phyloP scores from a whole-genome alignment of 345 rosid species.

The Excoecaria agallocha region DNA sequence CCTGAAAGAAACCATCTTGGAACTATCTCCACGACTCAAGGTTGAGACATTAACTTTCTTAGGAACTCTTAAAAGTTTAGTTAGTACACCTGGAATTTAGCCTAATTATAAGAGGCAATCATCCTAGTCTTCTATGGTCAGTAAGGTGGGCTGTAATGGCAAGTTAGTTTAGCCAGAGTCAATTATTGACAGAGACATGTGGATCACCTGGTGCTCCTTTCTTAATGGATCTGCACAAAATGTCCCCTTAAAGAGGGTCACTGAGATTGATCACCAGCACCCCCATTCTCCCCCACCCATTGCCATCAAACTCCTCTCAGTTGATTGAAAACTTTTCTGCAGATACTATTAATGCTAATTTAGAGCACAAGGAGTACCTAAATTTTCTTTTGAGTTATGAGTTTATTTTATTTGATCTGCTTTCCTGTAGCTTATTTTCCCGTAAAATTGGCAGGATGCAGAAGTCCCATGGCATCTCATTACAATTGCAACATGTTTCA shows the following conservation, averaged over 20 bases:
- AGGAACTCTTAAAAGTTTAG: constrained; percentile 5
- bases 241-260: background rate
- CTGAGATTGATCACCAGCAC: background rate
- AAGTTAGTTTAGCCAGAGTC: no score
- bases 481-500: constrained; percentile 52
- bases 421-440: constrained; percentile 2
- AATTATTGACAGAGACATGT: background rate
- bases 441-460: constrained; percentile 56
- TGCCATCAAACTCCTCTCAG: no score
- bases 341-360: background rate
- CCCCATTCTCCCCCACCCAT: no score
- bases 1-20: constrained; percentile 53
- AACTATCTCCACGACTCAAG: constrained; percentile 72
- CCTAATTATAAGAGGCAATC: background rate
- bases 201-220: background rate
- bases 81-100: background rate
- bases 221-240: background rate
- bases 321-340: background rate
- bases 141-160: no score
- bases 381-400: background rate
- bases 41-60: constrained; percentile 32
- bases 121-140: background rate
- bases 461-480: constrained; percentile 91
- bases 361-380: background rate
- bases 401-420: background rate